phyloP scores from a whole-genome alignment of 768 basidiomycete genomes.

The Lyophyllum decastes region DNA sequence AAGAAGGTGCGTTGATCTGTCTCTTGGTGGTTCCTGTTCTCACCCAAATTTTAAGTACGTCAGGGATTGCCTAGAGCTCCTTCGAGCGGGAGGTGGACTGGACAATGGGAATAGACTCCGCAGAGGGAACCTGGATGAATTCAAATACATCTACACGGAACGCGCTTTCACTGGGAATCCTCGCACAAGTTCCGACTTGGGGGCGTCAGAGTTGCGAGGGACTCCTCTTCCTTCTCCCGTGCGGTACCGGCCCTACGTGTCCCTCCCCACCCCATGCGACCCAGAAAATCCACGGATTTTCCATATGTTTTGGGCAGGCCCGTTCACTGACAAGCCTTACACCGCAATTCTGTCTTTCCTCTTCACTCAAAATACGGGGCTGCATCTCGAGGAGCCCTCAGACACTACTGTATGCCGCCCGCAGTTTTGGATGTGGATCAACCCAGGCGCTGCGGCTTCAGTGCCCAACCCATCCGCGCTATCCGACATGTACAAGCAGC shows the following conservation, averaged over 20 bases:
- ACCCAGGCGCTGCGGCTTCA: slow-evolving; percentile 89
- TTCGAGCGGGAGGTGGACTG: slow-evolving; percentile 84
- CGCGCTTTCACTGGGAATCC: slow-evolving; percentile 37
- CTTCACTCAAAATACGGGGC: slow-evolving; percentile 89
- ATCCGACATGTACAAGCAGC: slow-evolving; percentile 77
- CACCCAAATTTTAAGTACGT: slow-evolving; percentile 63
- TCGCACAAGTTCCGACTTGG: slow-evolving; percentile 38
- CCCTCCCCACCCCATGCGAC: slow-evolving; percentile 68
- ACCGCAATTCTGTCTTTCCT: slow-evolving; percentile 90
- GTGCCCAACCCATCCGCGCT: slow-evolving; percentile 82
- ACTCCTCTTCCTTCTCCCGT: slow-evolving; percentile 47
- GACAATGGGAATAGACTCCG: slow-evolving; percentile 80
- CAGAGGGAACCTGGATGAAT: slow-evolving; percentile 74
- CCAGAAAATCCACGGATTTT: slow-evolving; percentile 83
- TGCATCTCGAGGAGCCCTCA: slow-evolving; percentile 59
- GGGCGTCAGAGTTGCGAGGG: slow-evolving; percentile 6
- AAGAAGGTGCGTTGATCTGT: slow-evolving; percentile 54
- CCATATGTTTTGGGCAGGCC: slow-evolving; percentile 99
- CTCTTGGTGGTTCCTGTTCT: background rate
- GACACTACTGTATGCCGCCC: slow-evolving; percentile 65
- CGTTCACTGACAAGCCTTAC: slow-evolving; percentile 98
- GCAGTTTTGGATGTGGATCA: slow-evolving; percentile 97
- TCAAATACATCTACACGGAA: slow-evolving; percentile 88
- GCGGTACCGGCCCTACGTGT: slow-evolving; percentile 54
- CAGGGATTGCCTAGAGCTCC: slow-evolving; percentile 90